Evolutionary conservation across 2,329 filamentous ascomycete species (phyloP).

Genomic region (Cercospora beticola): DNA sequence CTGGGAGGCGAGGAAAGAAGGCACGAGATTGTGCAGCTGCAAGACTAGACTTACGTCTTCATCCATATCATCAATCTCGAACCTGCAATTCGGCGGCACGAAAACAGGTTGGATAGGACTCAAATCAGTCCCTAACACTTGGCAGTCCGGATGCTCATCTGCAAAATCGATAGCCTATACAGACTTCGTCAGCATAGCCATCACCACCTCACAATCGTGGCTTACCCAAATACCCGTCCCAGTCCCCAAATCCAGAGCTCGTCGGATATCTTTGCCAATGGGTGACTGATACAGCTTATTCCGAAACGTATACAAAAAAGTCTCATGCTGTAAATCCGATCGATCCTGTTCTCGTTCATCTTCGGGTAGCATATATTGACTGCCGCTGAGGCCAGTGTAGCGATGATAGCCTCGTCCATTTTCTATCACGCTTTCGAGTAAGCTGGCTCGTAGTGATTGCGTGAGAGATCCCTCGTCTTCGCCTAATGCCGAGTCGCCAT

Average conservation of each 20-base stretch:
- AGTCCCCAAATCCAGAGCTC: constrained; percentile 52
- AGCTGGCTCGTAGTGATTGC: constrained; percentile 2
- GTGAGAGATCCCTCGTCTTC: constrained; percentile 4
- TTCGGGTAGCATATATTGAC: constrained; percentile 33
- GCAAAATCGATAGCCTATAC: constrained; percentile 30
- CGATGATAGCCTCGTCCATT: constrained; percentile 19
- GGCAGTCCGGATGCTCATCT: background rate
- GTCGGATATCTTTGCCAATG: constrained; percentile 36
- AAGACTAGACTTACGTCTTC: constrained; percentile 17
- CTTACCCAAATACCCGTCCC: constrained; percentile 51
- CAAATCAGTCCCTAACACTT: constrained; percentile 5
- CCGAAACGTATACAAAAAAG: constrained; percentile 31
- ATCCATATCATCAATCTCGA: constrained; percentile 35
- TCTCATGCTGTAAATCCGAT: constrained; percentile 33
- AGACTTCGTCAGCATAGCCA: constrained; percentile 35
- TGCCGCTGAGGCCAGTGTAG: constrained; percentile 30
- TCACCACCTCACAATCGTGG: background rate
- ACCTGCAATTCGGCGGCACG: constrained; percentile 31
- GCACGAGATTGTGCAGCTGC: background rate
- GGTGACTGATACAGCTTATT: constrained; percentile 44
- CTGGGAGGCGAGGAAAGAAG: background rate
- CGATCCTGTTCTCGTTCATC: constrained; percentile 34
- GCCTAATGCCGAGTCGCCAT: constrained; percentile 11
- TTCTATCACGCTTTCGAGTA: constrained; percentile 12
- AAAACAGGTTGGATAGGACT: constrained; percentile 15